Conservation (phyloP, 176 grass and related monocot genomes). For the Phragmites australis region DNA sequence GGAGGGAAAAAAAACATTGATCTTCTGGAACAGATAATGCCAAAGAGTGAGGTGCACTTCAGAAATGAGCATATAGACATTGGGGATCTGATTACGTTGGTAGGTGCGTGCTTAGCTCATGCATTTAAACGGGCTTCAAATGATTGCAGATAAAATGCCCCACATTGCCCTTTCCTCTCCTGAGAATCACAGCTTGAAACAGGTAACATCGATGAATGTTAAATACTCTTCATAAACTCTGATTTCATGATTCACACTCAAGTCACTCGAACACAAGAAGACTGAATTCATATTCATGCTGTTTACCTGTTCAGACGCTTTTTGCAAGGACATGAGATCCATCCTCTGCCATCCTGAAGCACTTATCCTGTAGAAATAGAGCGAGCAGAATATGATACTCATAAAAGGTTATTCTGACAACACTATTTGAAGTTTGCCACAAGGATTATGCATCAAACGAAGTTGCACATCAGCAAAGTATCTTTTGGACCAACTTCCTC, state of each 20-base stretch:
- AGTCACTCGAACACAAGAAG: background rate
- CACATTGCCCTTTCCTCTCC: background rate
- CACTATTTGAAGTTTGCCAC: background rate
- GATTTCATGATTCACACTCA: background rate
- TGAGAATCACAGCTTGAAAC: constrained; percentile 27
- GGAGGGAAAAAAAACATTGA: background rate
- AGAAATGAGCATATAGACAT: background rate
- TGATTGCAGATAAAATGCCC: background rate
- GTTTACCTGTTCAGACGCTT: constrained; percentile 33
- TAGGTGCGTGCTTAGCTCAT: background rate
- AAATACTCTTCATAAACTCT: background rate
- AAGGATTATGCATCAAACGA: constrained; percentile 21
- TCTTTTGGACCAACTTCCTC: background rate
- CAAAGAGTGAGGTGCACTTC: background rate
- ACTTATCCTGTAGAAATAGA: constrained; percentile 25
- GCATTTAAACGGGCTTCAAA: background rate
- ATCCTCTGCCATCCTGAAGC: constrained; percentile 24
- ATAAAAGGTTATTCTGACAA: constrained; percentile 8
- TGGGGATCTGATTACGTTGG: background rate
- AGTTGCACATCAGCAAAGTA: background rate
- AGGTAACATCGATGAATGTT: constrained; percentile 1
- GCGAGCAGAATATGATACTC: background rate
- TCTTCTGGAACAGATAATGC: background rate
- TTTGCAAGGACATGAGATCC: constrained; percentile 37
- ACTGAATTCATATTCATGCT: background rate